These are phyloP conservation scores for Cyclotella kingstonii DNA, from an alignment of 108 stramenopile genomes.

Conservation along the genomic window DNA sequence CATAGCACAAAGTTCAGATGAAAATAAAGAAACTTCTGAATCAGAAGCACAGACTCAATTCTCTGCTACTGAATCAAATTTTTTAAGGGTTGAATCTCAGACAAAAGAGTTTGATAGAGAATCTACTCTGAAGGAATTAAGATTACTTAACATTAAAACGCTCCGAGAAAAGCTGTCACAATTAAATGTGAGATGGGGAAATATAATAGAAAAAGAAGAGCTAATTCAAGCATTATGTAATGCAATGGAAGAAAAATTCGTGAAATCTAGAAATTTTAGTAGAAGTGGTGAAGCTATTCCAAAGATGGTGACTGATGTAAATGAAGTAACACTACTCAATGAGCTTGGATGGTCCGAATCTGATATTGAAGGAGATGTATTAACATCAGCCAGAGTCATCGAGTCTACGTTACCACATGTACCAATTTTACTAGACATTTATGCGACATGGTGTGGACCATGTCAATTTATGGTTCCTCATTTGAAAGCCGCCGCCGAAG, in stretches of 20 bases:
- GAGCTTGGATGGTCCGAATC: constrained; percentile 51
- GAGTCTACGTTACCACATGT: constrained; percentile 20
- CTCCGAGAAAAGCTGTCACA: constrained; percentile 59
- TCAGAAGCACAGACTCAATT: constrained; percentile 5
- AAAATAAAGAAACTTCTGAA: neutral
- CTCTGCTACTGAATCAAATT: neutral
- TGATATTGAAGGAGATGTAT: constrained; percentile 7
- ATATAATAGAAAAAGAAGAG: constrained; percentile 73
- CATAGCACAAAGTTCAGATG: constrained; percentile 3
- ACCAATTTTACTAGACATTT: constrained; percentile 82
- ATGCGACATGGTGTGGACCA: constrained; percentile 90
- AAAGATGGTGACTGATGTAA: constrained; percentile 56
- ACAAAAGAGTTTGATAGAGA: constrained; percentile 40
- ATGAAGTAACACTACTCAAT: constrained; percentile 47
- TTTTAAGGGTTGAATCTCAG: neutral
- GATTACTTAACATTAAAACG: constrained; percentile 50
- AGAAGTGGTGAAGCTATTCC: constrained; percentile 56
- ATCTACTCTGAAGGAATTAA: constrained; percentile 48
- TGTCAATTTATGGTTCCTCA: constrained; percentile 78
- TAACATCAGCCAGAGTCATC: neutral
- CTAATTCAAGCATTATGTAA: constrained; percentile 65
- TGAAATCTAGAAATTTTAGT: constrained; percentile 45
- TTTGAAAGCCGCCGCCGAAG: constrained; percentile 60
- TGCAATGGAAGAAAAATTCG: constrained; percentile 44
- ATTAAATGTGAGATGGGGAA: constrained; percentile 67